Evolutionary conservation across 1,284 basidiomycete species (phyloP).

Genomic region (Boletellus deceptivus): DNA sequence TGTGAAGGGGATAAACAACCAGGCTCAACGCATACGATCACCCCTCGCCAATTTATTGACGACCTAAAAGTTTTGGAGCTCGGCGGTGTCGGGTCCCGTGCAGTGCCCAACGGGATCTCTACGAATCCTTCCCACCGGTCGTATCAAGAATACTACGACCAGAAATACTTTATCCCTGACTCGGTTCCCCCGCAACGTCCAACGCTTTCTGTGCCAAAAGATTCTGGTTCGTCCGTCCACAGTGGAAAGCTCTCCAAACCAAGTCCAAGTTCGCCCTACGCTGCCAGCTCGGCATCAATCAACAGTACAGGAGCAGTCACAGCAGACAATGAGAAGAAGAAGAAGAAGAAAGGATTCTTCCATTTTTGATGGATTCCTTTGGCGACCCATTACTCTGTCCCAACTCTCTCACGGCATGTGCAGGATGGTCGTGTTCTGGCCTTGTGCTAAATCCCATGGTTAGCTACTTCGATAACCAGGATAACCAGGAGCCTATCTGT

Average conservation of each 20-base stretch:
- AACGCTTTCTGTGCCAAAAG: slow-evolving; percentile 30
- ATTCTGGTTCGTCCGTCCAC: slow-evolving; percentile 30
- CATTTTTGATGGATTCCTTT: slow-evolving; percentile 43
- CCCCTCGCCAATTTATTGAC: slow-evolving; percentile 82
- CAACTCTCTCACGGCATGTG: not conserved
- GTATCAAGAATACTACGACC: slow-evolving; percentile 74
- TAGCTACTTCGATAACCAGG: slow-evolving; percentile 1
- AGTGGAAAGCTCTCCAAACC: slow-evolving; percentile 36
- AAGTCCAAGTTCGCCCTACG: slow-evolving; percentile 43
- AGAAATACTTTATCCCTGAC: slow-evolving; percentile 70
- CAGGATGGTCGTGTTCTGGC: too few species aligned
- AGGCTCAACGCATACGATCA: slow-evolving; percentile 90
- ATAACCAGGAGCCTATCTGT: slow-evolving; percentile 2
- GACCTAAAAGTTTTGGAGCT: slow-evolving; percentile 84
- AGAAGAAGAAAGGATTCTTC: slow-evolving; percentile 80
- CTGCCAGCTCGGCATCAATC: slow-evolving; percentile 47
- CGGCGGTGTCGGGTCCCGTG: slow-evolving; percentile 71
- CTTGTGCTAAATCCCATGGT: not conserved
- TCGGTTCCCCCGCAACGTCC: slow-evolving; percentile 48
- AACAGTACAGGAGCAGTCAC: slow-evolving; percentile 38
- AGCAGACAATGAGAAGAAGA: slow-evolving; percentile 58
- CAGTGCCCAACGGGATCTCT: slow-evolving; percentile 69
- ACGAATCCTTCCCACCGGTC: slow-evolving; percentile 46
- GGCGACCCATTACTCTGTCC: not conserved
- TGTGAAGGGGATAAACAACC: slow-evolving; percentile 3